Conservation (phyloP, 345 rosid species). For the Hypericum androsaemum region DNA sequence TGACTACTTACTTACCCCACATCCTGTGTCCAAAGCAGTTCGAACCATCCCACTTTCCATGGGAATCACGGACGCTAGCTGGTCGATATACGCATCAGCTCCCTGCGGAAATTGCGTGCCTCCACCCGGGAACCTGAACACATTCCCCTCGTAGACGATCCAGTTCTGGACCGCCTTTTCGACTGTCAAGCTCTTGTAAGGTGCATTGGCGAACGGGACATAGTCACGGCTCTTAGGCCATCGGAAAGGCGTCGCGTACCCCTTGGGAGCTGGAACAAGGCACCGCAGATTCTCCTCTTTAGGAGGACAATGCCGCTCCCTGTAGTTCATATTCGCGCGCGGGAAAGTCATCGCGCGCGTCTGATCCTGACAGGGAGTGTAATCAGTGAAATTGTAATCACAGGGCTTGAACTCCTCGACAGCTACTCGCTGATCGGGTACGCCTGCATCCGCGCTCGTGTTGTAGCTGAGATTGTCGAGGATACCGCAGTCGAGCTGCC, state of each 20-base stretch:
- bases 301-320: conserved; percentile 27
- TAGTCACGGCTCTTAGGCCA: conserved; percentile 28
- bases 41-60: conserved; percentile 27
- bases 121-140: conserved; percentile 25
- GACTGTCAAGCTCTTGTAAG: conserved; percentile 30
- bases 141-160: conserved; percentile 22
- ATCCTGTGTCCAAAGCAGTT: conserved; percentile 26
- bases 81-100: conserved; percentile 22
- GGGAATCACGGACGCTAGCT: conserved; percentile 24
- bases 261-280: conserved; percentile 25
- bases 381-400: conserved; percentile 16
- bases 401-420: conserved; percentile 17
- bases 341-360: conserved; percentile 24
- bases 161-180: conserved; percentile 30
- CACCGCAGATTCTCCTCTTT: conserved; percentile 21
- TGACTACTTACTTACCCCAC: conserved; percentile 15
- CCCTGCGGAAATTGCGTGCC: conserved; percentile 28
- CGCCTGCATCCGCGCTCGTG: conserved; percentile 16
- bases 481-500: conserved; percentile 15
- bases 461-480: conserved; percentile 19
- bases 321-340: conserved; percentile 22
- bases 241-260: conserved; percentile 19
- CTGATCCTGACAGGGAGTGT: conserved; percentile 27
- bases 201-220: conserved; percentile 26
- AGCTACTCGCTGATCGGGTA: conserved; percentile 5